Conservation (phyloP, 768 basidiomycete genomes). For the Imleria badia region DNA sequence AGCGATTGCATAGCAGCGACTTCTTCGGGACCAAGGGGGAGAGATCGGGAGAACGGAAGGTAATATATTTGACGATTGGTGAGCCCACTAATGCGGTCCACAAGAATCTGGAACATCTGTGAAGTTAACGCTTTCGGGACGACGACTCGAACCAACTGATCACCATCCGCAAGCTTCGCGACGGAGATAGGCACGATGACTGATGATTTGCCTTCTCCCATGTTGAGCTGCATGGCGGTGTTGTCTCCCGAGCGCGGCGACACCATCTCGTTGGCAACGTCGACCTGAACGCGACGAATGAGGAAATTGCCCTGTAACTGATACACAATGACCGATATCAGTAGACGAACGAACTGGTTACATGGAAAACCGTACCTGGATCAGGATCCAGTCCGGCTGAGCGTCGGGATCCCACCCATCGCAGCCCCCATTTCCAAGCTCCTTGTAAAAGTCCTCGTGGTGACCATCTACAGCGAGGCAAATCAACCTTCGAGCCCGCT, state of each 20-base stretch:
- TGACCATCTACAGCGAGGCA: conserved; percentile 14
- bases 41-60: conserved; percentile 46
- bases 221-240: conserved; percentile 48
- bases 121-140: conserved; percentile 42
- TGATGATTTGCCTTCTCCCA: conserved; percentile 55
- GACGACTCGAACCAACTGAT: conserved; percentile 45
- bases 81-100: conserved; percentile 41
- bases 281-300: conserved; percentile 39
- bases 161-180: conserved; percentile 40
- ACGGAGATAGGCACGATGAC: conserved; percentile 46
- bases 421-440: conserved; percentile 20
- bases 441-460: conserved; percentile 30
- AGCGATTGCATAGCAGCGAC: conserved; percentile 28
- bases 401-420: conserved; percentile 17
- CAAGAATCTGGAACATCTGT: conserved; percentile 49
- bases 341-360: too few species aligned
- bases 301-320: conserved; percentile 46
- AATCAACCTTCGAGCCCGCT: conserved; percentile 37
- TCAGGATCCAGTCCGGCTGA: conserved; percentile 42
- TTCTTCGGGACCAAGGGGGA: conserved; percentile 16
- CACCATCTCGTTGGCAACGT: conserved; percentile 46
- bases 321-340: not conserved
- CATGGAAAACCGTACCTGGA: conserved; percentile 33
- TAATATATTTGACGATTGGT: conserved; percentile 44
- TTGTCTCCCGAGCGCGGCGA: conserved; percentile 34